phyloP scores from a whole-genome alignment of 176 grass and related monocot genomes.

The Bonia amplexicaulis region DNA sequence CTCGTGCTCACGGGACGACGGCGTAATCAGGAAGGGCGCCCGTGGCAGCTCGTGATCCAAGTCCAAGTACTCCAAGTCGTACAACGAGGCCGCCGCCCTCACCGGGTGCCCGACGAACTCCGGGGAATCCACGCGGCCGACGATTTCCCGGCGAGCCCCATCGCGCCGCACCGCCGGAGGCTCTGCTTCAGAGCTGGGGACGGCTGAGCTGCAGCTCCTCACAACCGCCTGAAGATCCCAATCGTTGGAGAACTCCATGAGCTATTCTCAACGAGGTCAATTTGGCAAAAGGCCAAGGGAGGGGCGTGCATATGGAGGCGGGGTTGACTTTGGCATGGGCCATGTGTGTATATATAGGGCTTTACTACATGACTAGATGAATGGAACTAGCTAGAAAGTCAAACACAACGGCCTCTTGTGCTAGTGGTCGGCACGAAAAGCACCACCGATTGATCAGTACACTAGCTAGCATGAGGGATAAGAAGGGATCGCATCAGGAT shows the following conservation, averaged over 20 bases:
- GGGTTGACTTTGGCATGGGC: conserved; percentile 41
- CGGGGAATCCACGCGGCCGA: not conserved
- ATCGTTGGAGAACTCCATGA: conserved; percentile 53
- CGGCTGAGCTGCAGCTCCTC: conserved; percentile 52
- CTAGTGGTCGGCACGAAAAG: conserved; percentile 31
- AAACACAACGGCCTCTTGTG: not conserved
- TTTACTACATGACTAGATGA: not conserved
- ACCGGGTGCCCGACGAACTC: not conserved
- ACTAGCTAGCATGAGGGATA: not conserved
- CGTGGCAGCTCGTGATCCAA: conserved; percentile 1
- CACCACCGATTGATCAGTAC: not conserved
- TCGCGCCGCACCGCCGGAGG: not conserved
- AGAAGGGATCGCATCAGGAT: conserved; percentile 5
- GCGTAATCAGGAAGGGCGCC: conserved; percentile 32
- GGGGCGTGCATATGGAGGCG: not conserved
- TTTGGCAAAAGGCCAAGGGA: not conserved
- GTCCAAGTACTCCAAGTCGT: conserved; percentile 33
- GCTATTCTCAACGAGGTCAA: not conserved
- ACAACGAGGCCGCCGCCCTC: not conserved
- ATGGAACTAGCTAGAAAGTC: conserved; percentile 34
- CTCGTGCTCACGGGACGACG: not conserved
- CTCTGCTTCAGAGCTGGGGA: not conserved
- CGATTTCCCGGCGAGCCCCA: not conserved
- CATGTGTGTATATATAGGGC: not conserved
- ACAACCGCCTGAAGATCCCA: conserved; percentile 85